Evolutionary conservation across 331 rosid species (phyloP), one percentile per base, ranked within the genome.

Genomic region (Erythrophleum ivorense): DNA sequence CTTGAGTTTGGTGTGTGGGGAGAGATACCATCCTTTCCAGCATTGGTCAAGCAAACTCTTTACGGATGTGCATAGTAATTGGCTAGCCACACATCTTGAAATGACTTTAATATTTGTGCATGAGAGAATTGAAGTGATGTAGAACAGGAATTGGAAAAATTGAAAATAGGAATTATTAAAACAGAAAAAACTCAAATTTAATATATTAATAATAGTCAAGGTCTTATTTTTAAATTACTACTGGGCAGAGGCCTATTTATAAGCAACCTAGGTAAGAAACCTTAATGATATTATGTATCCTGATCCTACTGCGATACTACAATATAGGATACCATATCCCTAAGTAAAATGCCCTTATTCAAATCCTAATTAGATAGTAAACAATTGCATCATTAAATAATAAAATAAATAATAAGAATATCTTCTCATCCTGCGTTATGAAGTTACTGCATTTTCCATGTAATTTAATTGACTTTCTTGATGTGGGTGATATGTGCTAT

Each of bases 1-100:
- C 36, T 77, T 68, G 72, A 58, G 77, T 73, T 50, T 68, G 45
- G 66, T 53, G 18, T 36, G 33, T 69, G 66, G 75, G 78, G 52
- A 60, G 75, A 68, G 83, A 78, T 66, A 45, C 75, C 54, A 46
- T 73, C 46, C 79, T 18, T 31, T 68, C 75, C 70, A 31, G 62
- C 29, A 68, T 53, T 80, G 49, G 54, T 63, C 40, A 21, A 6
- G 71, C 33, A 34, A 68, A 46, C 78, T 58, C 73, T 67, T 60
- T 74, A 60, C 50, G 50, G 58, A 59, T 67, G 70, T 36, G 29
- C 54, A 57, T 49, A 8, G 14, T 80, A 53, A 70, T 58, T 50
- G n/a, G 7, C 53, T 55, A 46, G 49, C 59, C 45, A 34, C 65
- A 54, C 34, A 43, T 41, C 79, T 62, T 81, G 71, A 71, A 81